A percentile compares a stretch with the other conserved stretches of the same genome.
phyloP scores from a whole-genome alignment of 208 protist species.

The Trypanosoma platydactyli region DNA sequence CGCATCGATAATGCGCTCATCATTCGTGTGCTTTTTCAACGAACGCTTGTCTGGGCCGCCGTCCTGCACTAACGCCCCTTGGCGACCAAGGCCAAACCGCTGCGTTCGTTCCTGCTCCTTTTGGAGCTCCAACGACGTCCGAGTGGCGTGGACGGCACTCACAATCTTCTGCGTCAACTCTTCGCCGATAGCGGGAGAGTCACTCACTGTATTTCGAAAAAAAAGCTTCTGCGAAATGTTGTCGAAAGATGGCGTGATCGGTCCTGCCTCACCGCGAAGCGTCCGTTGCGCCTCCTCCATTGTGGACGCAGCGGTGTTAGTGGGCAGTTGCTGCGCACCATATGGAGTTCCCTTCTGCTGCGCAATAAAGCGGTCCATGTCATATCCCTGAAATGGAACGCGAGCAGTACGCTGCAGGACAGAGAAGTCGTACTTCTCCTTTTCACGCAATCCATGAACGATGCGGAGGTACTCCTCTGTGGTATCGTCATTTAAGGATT shows the following conservation, averaged over 20 bases:
- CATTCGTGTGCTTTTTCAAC: constrained; percentile 74
- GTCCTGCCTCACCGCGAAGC: constrained; percentile 34
- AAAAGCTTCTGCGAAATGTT: constrained; percentile 44
- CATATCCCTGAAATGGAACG: constrained; percentile 81
- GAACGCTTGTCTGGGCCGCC: constrained; percentile 76
- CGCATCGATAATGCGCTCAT: constrained; percentile 85
- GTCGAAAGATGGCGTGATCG: constrained; percentile 34
- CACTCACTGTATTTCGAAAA: constrained; percentile 67
- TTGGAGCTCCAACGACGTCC: constrained; percentile 19
- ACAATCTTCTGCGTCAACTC: constrained; percentile 65
- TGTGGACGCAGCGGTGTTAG: constrained; percentile 44
- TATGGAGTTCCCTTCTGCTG: constrained; percentile 76
- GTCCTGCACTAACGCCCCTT: constrained; percentile 86
- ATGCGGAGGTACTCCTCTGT: constrained; percentile 68
- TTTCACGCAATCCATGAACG: constrained; percentile 69
- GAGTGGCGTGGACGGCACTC: constrained; percentile 32
- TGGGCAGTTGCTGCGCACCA: constrained; percentile 65
- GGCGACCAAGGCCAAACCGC: constrained; percentile 85
- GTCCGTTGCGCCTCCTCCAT: constrained; percentile 79
- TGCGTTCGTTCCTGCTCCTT: constrained; percentile 55
- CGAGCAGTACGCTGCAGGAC: constrained; percentile 69
- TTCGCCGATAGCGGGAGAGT: constrained; percentile 70
- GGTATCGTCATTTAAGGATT: constrained; percentile 36
- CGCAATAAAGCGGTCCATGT: constrained; percentile 75
- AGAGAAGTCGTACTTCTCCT: constrained; percentile 83